phyloP scores from a whole-genome alignment of 176 grass and related monocot genomes.

The Chrysopogon serrulatus region DNA sequence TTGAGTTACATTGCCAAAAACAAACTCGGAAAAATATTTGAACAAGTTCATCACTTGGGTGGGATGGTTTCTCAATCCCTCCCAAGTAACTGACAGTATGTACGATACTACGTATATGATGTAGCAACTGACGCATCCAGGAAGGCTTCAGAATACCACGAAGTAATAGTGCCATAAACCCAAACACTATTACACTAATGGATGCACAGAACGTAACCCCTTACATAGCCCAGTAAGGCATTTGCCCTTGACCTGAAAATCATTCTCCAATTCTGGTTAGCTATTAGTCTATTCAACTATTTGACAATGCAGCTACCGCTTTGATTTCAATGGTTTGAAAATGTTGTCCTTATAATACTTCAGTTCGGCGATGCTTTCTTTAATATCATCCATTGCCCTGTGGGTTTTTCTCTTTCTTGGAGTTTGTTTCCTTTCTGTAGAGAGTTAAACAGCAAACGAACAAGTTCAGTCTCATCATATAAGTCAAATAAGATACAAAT shows the following conservation, averaged over 20 bases:
- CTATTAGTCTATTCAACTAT: neutral
- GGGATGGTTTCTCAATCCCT: too few relatives aligned
- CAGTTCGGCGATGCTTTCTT: constrained; percentile 74
- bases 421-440: constrained; percentile 65
- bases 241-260: neutral
- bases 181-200: too few relatives aligned
- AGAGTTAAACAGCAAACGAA: neutral
- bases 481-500: neutral
- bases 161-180: neutral
- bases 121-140: neutral
- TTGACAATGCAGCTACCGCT: constrained; percentile 2
- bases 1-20: too few relatives aligned
- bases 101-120: too few relatives aligned
- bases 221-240: neutral
- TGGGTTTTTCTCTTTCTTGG: constrained; percentile 61
- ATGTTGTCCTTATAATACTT: constrained; percentile 85
- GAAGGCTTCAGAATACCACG: neutral
- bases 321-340: constrained; percentile 62
- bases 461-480: neutral
- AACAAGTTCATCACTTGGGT: too few relatives aligned
- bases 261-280: neutral
- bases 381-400: constrained; percentile 95
- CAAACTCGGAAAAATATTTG: too few relatives aligned
- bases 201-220: neutral
- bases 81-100: too few relatives aligned